Base-by-base conservation (phyloP, 177 flowering plant genomes). In the Vitis hybrid region DNA sequence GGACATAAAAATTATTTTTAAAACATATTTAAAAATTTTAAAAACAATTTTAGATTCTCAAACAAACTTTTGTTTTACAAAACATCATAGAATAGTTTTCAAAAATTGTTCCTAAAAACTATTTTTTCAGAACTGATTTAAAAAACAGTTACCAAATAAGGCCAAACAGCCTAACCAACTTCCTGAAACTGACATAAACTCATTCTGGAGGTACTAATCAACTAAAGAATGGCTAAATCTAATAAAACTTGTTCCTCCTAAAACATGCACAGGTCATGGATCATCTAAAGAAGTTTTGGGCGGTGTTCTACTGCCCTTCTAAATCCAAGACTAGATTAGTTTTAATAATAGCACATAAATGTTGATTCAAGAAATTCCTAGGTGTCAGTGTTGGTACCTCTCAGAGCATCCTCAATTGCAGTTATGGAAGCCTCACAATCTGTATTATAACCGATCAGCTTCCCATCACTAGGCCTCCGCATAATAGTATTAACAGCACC, bases 401-500 rank as follows among this genome's bases (percentile, higher is more conserved):
- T 32, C 27, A 71, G 63, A 63, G 73, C 73, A 71, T 63, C 73
- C 54, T 71, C 73, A 61, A 71, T 63, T 15, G 73, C 73, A 30
- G 32, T 30, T 30, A 30, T 30, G 32, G 68, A 20, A 41, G 73
- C 73, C 68, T 71, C 68, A 17, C 67, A 71, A 71, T 71, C 73
- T 48, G 73, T 71, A 71, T 71, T 71, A 56, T 71, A 71, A 12
- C 73, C 67, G 11, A 71, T 41, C 67, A 71, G 68, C 62, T 64
- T 71, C 62, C 73, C 73, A 57, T 71, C 73, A 63, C 48, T 12
- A 55, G 67, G 66, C 67, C 62, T 70, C 73, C 66, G 46, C 24
- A 71, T 13, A 64, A 71, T 71, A 71, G 73, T 71, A 64, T 63
- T 71, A 35, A 71, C 73, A 54, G 67, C 73, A 13, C 73, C 73